phyloP scores from a whole-genome alignment of 495 filamentous ascomycete genomes.

The Penicillium paxilli region DNA sequence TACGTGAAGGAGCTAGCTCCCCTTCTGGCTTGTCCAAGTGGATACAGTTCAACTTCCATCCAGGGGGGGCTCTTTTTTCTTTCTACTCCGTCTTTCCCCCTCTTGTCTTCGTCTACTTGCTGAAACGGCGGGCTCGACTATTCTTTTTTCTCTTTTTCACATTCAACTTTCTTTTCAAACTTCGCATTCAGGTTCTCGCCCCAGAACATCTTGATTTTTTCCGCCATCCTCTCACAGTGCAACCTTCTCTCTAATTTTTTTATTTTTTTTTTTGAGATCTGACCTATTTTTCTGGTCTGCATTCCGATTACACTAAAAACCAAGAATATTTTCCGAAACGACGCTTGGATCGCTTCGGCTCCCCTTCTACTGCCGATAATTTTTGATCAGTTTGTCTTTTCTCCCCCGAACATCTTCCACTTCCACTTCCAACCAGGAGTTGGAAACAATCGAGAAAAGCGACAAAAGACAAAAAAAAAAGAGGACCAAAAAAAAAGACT shows the following conservation, averaged over 20 bases:
- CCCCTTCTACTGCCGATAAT: conserved; percentile 6
- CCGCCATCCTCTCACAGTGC: no score
- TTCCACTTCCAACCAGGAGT: no score
- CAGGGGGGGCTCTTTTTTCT: conserved; percentile 23
- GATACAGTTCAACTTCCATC: conserved; percentile 26
- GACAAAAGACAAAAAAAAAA: no score
- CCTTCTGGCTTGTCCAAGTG: conserved; percentile 24
- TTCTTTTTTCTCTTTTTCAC: neutral
- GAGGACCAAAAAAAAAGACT: neutral
- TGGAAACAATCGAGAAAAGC: no score
- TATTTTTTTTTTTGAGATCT: neutral
- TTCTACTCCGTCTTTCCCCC: conserved; percentile 5
- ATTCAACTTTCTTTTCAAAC: conserved; percentile 2
- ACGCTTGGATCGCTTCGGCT: conserved; percentile 10
- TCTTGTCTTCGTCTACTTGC: neutral
- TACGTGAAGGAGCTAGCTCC: conserved; percentile 25
- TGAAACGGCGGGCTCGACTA: neutral
- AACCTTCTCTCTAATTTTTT: conserved; percentile 1
- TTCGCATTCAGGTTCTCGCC: no score
- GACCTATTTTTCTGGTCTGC: neutral
- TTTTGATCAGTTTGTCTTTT: neutral
- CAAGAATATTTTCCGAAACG: conserved; percentile 16
- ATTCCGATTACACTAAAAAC: conserved; percentile 10
- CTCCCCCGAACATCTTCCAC: neutral
- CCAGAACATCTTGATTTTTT: no score